Evolutionary conservation across 2,329 filamentous ascomycete species (phyloP).

Genomic region (Fusarium luffae): DNA sequence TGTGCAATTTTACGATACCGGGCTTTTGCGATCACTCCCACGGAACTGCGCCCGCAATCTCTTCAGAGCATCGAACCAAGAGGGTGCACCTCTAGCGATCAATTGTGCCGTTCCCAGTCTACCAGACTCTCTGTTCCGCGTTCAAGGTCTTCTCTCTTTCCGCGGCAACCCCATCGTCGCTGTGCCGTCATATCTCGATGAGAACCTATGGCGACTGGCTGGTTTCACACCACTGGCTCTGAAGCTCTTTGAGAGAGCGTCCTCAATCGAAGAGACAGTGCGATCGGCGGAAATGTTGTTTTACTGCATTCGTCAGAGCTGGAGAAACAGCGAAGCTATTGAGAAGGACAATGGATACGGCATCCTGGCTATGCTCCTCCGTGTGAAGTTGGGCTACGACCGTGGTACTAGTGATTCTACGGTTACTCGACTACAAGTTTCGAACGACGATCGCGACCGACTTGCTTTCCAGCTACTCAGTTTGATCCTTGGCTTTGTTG

Average conservation of each 20-base stretch:
- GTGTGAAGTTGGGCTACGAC: slow-evolving; percentile 78
- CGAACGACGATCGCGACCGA: slow-evolving; percentile 64
- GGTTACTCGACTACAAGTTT: slow-evolving; percentile 57
- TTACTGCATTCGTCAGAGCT: slow-evolving; percentile 86
- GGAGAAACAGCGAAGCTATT: slow-evolving; percentile 98
- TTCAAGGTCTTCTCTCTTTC: slow-evolving; percentile 83
- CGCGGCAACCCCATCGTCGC: slow-evolving; percentile 85
- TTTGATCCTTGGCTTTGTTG: slow-evolving; percentile 85
- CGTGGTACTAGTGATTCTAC: slow-evolving; percentile 48
- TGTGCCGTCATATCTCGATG: slow-evolving; percentile 86
- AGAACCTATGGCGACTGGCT: slow-evolving; percentile 92
- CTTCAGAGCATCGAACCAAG: slow-evolving; percentile 52
- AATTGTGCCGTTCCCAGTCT: slow-evolving; percentile 90
- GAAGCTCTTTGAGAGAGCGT: slow-evolving; percentile 83
- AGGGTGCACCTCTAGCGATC: slow-evolving; percentile 80
- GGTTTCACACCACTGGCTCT: slow-evolving; percentile 88
- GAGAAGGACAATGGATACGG: slow-evolving; percentile 95
- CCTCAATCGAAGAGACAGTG: slow-evolving; percentile 75
- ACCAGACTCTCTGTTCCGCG: slow-evolving; percentile 85
- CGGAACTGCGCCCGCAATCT: slow-evolving; percentile 74
- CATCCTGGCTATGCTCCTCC: slow-evolving; percentile 83
- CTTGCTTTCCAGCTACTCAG: slow-evolving; percentile 74
- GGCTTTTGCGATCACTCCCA: slow-evolving; percentile 80
- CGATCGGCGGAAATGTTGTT: slow-evolving; percentile 86
- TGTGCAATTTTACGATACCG: slow-evolving; percentile 80